Base-by-base conservation (phyloP, 352 stramenopile genomes). In the Phytophthora cryptogea region DNA sequence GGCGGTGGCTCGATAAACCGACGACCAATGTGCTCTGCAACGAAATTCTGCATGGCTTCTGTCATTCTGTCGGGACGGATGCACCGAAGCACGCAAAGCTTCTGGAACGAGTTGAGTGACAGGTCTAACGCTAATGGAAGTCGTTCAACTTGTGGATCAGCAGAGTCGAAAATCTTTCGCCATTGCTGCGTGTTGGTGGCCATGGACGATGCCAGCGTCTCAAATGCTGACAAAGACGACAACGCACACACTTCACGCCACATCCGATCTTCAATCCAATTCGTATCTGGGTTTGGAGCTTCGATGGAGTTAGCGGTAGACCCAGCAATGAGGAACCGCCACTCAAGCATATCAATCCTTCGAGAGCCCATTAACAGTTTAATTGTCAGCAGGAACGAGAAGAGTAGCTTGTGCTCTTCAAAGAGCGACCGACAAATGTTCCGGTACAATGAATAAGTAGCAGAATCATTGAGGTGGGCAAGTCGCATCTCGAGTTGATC, bases 381-480 rank as follows among this genome's bases (percentile, higher is more conserved):
- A 67, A 95, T 94, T 13, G 81, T 90, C 10, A 98, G 78, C 39
- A 98, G 52, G 66, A 98, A 98, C 4, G 89, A 97, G 54, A 98
- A 97, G 1, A 98, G 59, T 0, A 98, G 72, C 58, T 98, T 98
- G 80, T 98, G 91, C 33, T 96, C 83, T 66, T 98, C 94, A 59
- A 98, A 98, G 7, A 98, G 78, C 8, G 86, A 97, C 0, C 92
- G 76, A 57, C 94, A 98, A 49, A 98, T 95, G 60, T 97, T 98
- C 8, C 84, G 88, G 66, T 98, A 98, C 13, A 98, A 62, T 31
- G 92, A 96, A 48, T 97, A 97, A 9, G 94, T 98, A 40, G 91
- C 93, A 2, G 82, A 97, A 44, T 98, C 87, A 46, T 96, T 97
- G 8, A 98, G 66, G 52, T 95, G 92, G 10, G 71, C 68, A 4